Base-by-base conservation (phyloP, 305 asterid genomes). In the Plantago coronopus region DNA sequence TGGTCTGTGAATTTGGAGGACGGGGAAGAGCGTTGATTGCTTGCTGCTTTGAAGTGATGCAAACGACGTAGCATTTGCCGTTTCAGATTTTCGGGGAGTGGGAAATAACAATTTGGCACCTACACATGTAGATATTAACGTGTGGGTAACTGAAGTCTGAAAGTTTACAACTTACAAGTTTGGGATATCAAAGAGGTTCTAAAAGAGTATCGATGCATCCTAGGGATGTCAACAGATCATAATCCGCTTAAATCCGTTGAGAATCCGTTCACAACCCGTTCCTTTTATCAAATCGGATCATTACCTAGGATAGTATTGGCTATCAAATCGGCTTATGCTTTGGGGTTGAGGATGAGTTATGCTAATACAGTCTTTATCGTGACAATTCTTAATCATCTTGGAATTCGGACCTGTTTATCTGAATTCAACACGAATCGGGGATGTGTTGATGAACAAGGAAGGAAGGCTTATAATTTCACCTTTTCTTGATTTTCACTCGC, bases 401-500 rank as follows among this genome's bases (percentile, higher is more conserved):
- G 81, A 0, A 81, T 91, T 3, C 64, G 40, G 58, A 74, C 78
- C 1, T 86, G 76, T 31, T 91, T 88, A 61, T 63, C 91, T 0
- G 91, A 91, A 58, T 82, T 91, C 69, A 71, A 86, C 71, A 66
- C 95, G 0, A 91, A 91, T 25, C 94, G 95, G 2, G 58, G 94
- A 55, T 48, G 62, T 17, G 69, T 80, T 17, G 94, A 91, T 15
- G 82, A 83, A 4, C 60, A 83, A 72, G 95, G 96, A 1, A 73
- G 75, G 59, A 1, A 73, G 75, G 59, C 76, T 88, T 2, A 86
- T 91, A 40, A 84, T 91, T 12, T 64, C 69, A 17, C 96, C 98
- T 0, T 76, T 59, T 57, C 74, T 86, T 62, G 94, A 91, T 77
- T 86, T 81, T 61, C 66, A 70, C 29, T 18, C 74, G 18, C 81